Base-by-base conservation (phyloP, 73 alveolate species). In the Stentor roeselii region DNA sequence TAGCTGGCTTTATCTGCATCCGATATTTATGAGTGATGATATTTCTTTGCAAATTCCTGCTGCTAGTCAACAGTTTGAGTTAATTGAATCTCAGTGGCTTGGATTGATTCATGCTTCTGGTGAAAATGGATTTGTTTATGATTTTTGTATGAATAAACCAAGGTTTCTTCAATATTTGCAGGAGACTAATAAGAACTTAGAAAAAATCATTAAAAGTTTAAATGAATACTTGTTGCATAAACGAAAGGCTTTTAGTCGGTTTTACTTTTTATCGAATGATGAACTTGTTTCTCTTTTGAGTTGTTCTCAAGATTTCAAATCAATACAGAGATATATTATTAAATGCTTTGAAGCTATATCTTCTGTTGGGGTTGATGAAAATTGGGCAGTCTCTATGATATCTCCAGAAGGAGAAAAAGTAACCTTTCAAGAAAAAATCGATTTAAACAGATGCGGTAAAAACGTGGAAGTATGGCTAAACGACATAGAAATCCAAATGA, bases 181-280 rank as follows among this genome's bases (percentile, higher is more conserved):
- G 87, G 86, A 90, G 59, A 92, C 93, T 84, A 94, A 95, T 41
- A 82, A 91, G 59, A 92, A 90, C 34, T 92, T 95, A 75, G 98
- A 95, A 67, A 89, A 88, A 67, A 95, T 95, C 27, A 84, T 93
- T 27, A 94, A 89, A 92, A 90, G 96, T 30, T 88, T 95, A 21
- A 90, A 94, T 60, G 97, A 92, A 58, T 94, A 89, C 78, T 83
- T 94, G 75, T 94, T 93, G 60, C 87, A 95, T 30, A 95, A 95
- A 84, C 84, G 99, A 90, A 98, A 93, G 78, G 88, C 90, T 67
- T 95, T 95, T 90, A 97, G 98, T 59, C 86, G 96, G 84, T 97
- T 98, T 94, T 98, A 98, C 87, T 98, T 98, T 96, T 92, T 98
- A 82, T 98, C 99, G 36, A 98, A 98, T 87, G 99, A 98, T 83